Conservation (phyloP, 805 yeast species). For the Starmerella geochares region DNA sequence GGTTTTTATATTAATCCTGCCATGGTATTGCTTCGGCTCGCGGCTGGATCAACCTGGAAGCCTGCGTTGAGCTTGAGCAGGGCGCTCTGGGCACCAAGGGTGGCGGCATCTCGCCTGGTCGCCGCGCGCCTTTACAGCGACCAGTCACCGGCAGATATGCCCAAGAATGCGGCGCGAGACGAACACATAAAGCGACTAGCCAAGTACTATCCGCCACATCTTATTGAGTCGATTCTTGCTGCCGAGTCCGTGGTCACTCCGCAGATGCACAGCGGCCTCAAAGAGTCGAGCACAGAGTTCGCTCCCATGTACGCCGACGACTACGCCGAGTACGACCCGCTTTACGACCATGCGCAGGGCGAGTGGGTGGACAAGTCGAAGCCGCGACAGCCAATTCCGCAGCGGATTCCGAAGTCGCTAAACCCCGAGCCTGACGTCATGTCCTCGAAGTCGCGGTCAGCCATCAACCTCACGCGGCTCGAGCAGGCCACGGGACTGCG, state of each 20-base stretch:
- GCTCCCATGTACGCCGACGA: conserved; percentile 67
- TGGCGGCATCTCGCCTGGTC: background rate
- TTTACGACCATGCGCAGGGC: conserved; percentile 56
- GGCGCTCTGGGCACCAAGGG: background rate
- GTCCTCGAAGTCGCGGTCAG: conserved; percentile 26
- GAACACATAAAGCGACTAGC: conserved; percentile 48
- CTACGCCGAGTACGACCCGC: conserved; percentile 57
- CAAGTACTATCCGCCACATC: conserved; percentile 71
- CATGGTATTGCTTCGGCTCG: conserved; percentile 3
- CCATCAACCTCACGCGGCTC: conserved; percentile 29
- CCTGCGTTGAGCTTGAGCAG: background rate
- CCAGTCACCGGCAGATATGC: background rate
- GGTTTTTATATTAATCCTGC: background rate
- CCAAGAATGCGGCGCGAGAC: conserved; percentile 10
- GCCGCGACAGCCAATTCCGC: conserved; percentile 51
- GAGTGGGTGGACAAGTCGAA: conserved; percentile 39
- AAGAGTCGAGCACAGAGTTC: conserved; percentile 41
- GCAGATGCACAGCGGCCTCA: conserved; percentile 42
- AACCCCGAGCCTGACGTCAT: conserved; percentile 29
- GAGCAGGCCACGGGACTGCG: conserved; percentile 30
- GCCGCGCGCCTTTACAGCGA: background rate
- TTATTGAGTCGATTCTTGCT: conserved; percentile 67
- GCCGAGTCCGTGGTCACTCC: conserved; percentile 72
- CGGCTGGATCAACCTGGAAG: background rate
- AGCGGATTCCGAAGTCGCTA: conserved; percentile 42